These are phyloP conservation scores for Galium porrigens DNA, from an alignment of 305 asterid genomes.

Conservation along the genomic window DNA sequence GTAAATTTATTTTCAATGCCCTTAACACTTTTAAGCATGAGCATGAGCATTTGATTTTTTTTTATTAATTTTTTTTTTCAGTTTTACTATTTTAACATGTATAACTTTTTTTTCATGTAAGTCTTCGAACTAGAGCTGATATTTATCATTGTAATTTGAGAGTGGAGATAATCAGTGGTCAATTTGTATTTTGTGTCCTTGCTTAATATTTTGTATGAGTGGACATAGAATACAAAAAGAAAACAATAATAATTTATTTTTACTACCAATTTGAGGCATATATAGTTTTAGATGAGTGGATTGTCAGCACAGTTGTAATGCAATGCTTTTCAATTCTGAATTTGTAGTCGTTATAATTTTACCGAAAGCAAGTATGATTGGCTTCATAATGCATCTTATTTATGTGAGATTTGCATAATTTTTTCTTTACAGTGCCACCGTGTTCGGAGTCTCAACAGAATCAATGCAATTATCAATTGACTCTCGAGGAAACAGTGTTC, in stretches of 20 bases:
- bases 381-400: conserved; percentile 8
- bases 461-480: conserved; percentile 95
- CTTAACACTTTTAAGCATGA: background rate
- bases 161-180: background rate
- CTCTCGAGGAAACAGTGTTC: conserved; percentile 72
- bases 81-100: background rate
- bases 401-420: conserved; percentile 16
- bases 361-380: background rate
- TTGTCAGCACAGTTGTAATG: background rate
- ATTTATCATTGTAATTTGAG: background rate
- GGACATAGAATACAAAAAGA: background rate
- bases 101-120: background rate
- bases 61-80: too few species aligned
- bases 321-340: background rate
- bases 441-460: conserved; percentile 91
- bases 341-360: background rate
- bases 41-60: background rate
- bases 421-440: conserved; percentile 58
- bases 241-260: background rate
- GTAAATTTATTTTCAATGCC: background rate
- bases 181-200: background rate
- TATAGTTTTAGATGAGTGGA: background rate
- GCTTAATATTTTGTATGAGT: conserved; percentile 1
- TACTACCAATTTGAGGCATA: background rate
- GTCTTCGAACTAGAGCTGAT: background rate